Evolutionary conservation across 257 asterid genomes (phyloP), one percentile per base, ranked within the genome.

Genomic region (Phtheirospermum japonicum): DNA sequence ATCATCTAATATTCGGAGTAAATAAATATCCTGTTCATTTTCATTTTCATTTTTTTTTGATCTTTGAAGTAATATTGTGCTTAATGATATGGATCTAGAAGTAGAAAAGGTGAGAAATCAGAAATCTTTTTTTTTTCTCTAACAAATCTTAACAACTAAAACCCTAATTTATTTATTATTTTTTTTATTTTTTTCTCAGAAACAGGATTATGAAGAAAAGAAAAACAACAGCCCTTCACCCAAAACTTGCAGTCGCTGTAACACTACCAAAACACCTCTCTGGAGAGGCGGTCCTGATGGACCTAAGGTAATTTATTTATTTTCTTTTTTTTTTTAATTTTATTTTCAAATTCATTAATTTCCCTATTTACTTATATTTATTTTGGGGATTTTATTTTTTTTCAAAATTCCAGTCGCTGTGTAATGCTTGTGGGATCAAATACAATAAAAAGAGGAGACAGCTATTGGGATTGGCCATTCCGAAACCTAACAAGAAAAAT

Each of bases 391-490:
- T 57, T 34, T 57, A 31, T 10, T 55, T 54, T 26, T 0, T 34
- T 9, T n/a, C n/a, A n/a, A n/a, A n/a, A n/a, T n/a, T 34, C 0
- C 80, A 88, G 96, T 78, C 95, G 13, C 61, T 89, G 0, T 89
- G 96, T 42, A 89, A 89, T 63, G 96, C 96, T 2, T 89, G 96
- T 61, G 96, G 96, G 53, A 89, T 86, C 71, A 89, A 89, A 62
- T 84, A 86, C 77, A 82, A 83, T 31, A 89, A 89, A 75, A 89
- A 79, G 90, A 79, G 87, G 70, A 69, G 95, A 51, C 81, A 85
- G 70, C 64, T 66, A 8, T 50, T 86, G 48, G 95, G 95, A 1
- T 36, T 84, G 48, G 89, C 67, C 11, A 66, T 63, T 10, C 78
- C 63, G 18, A 74, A 65, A 39, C 66, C 26, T 10, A 61, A 26